Evolutionary conservation across 108 stramenopile genomes (phyloP).

Genomic region (Fistulifera solaris): DNA sequence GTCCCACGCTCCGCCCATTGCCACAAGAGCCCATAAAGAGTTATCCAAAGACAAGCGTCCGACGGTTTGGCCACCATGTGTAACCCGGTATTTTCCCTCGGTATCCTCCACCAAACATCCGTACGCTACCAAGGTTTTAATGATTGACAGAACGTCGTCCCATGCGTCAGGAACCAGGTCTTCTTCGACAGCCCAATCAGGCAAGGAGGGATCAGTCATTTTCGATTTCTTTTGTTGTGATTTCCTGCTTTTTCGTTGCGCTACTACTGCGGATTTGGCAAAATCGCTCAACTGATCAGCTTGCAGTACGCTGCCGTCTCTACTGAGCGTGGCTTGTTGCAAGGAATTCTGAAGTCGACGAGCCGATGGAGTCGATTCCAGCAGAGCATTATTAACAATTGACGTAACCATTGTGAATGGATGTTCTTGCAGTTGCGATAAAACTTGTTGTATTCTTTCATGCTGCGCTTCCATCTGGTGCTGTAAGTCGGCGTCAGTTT

Average conservation of each 20-base stretch:
- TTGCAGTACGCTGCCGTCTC: too few relatives aligned
- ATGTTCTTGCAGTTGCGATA: constrained; percentile 39
- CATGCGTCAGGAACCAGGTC: too few relatives aligned
- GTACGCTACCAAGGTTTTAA: constrained; percentile 51
- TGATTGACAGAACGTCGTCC: constrained; percentile 61
- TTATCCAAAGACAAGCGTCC: constrained; percentile 78
- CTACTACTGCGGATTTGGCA: too few relatives aligned
- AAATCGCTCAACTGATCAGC: too few relatives aligned
- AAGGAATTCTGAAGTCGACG: too few relatives aligned
- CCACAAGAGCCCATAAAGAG: constrained; percentile 55
- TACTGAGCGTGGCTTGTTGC: too few relatives aligned
- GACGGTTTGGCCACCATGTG: constrained; percentile 58
- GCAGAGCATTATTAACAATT: constrained; percentile 51
- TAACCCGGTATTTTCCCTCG: constrained; percentile 29
- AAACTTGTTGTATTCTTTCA: constrained; percentile 31
- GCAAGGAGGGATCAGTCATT: too few relatives aligned
- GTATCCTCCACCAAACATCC: constrained; percentile 47
- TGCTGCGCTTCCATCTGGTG: constrained; percentile 52
- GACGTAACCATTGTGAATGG: constrained; percentile 34
- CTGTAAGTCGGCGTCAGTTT: constrained; percentile 32
- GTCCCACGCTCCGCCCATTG: constrained; percentile 74
- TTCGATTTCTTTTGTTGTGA: too few relatives aligned
- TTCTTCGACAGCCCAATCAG: too few relatives aligned
- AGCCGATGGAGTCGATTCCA: too few relatives aligned
- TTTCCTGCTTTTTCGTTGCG: too few relatives aligned